Percentiles rank a stretch among this genome's conserved stretches.
Conservation (phyloP, 1,284 basidiomycete species). For the Apiotrichum domesticum region DNA sequence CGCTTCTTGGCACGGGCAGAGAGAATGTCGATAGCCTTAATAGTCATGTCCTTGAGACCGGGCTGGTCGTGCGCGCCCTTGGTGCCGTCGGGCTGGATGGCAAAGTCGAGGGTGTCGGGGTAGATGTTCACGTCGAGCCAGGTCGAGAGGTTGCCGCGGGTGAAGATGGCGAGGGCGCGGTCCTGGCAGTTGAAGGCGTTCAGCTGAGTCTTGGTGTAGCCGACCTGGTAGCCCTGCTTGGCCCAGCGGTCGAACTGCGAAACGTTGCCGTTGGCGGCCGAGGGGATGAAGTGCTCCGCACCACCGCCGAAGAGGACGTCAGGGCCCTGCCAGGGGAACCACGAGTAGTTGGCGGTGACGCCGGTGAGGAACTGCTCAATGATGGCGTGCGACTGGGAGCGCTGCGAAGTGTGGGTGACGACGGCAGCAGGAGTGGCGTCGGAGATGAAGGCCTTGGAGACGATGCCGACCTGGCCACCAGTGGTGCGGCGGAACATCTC, state of each 20-base stretch:
- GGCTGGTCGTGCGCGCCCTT: slow-evolving; percentile 44
- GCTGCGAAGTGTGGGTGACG: slow-evolving; percentile 39
- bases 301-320: slow-evolving; percentile 46
- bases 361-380: slow-evolving; percentile 46
- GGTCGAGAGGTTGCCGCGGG: slow-evolving; percentile 44
- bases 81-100: slow-evolving; percentile 30
- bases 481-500: slow-evolving; percentile 40
- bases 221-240: slow-evolving; percentile 44
- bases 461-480: slow-evolving; percentile 46
- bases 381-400: slow-evolving; percentile 39
- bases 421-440: slow-evolving; percentile 48
- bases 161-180: slow-evolving; percentile 47
- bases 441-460: slow-evolving; percentile 47
- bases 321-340: slow-evolving; percentile 44
- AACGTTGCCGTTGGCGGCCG: slow-evolving; percentile 39
- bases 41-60: slow-evolving; percentile 49
- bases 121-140: slow-evolving; percentile 48
- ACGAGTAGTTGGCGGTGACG: slow-evolving; percentile 41
- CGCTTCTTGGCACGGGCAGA: slow-evolving; percentile 37
- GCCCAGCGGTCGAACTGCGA: slow-evolving; percentile 44
- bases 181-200: slow-evolving; percentile 38
- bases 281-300: slow-evolving; percentile 43
- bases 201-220: slow-evolving; percentile 43
- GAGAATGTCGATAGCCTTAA: slow-evolving; percentile 49
- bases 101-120: slow-evolving; percentile 35